Evolutionary conservation across 192 early-diverging fungal species (phyloP).

Genomic region (Entomortierella chlamydospora): DNA sequence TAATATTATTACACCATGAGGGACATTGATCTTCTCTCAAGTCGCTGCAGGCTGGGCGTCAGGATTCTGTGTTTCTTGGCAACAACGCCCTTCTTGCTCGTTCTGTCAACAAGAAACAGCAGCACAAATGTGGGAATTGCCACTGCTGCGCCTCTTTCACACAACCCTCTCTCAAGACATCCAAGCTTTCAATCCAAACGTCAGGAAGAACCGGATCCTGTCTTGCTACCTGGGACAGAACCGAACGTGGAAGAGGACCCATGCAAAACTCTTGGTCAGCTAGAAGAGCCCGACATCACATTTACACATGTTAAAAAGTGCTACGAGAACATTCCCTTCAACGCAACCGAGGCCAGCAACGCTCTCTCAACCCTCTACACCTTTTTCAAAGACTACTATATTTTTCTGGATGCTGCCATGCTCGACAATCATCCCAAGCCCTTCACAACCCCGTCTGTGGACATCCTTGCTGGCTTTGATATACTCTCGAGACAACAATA

Average conservation of each 20-base stretch:
- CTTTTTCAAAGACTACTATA: constrained; percentile 35
- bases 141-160: not conserved
- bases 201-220: constrained; percentile 1
- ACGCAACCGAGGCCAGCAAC: constrained; percentile 21
- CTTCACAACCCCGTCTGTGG: constrained; percentile 33
- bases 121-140: not conserved
- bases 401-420: constrained; percentile 39
- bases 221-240: constrained; percentile 2
- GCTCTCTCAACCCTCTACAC: constrained; percentile 35
- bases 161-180: not conserved
- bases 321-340: constrained; percentile 32
- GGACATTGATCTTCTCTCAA: too few relatives aligned
- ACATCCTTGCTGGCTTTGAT: constrained; percentile 25
- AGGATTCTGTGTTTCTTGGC: not conserved
- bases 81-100: not conserved
- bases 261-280: constrained; percentile 10
- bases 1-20: too few relatives aligned
- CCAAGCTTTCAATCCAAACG: not conserved
- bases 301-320: constrained; percentile 13
- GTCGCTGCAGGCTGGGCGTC: too few relatives aligned
- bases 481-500: constrained; percentile 12
- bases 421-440: constrained; percentile 28
- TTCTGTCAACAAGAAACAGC: not conserved
- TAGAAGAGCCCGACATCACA: constrained; percentile 23
- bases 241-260: constrained; percentile 6